phyloP scores from a whole-genome alignment of 2,329 filamentous ascomycete species.

The Colletotrichum sp. region DNA sequence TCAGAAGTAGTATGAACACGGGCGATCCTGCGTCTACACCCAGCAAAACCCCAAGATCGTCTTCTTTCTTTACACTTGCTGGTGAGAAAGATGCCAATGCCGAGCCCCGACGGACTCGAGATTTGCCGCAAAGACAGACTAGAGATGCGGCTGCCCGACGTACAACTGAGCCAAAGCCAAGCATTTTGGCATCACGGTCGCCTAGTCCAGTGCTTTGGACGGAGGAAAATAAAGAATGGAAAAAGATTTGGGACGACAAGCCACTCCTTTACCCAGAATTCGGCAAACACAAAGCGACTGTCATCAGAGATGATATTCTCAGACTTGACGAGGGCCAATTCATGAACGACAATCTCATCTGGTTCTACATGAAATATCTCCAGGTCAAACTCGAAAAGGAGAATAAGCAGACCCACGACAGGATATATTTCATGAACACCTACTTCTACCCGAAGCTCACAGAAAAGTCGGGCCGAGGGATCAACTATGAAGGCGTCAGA shows the following conservation, averaged over 20 bases:
- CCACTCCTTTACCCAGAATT: conserved; percentile 66
- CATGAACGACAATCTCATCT: conserved; percentile 91
- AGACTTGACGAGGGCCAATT: conserved; percentile 85
- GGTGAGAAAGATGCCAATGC: neutral
- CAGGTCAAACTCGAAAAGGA: conserved; percentile 64
- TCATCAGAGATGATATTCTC: conserved; percentile 75
- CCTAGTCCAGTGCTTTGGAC: conserved; percentile 51
- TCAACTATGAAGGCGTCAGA: conserved; percentile 86
- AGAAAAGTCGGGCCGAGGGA: conserved; percentile 58
- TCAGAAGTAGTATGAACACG: conserved; percentile 2
- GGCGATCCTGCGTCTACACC: neutral
- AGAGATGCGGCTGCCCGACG: neutral
- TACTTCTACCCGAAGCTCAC: conserved; percentile 87
- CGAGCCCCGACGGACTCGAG: neutral
- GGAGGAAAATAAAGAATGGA: conserved; percentile 54
- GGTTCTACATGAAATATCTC: conserved; percentile 82
- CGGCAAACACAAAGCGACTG: conserved; percentile 66
- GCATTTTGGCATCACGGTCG: conserved; percentile 15
- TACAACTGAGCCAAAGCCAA: neutral
- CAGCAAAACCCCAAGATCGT: neutral
- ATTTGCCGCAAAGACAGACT: neutral
- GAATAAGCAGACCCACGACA: conserved; percentile 60
- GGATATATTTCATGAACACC: conserved; percentile 89
- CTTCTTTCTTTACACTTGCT: neutral
- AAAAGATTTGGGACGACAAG: conserved; percentile 52